Conservation (phyloP, 2,329 filamentous ascomycete species). For the Annulohypoxylon truncatum region DNA sequence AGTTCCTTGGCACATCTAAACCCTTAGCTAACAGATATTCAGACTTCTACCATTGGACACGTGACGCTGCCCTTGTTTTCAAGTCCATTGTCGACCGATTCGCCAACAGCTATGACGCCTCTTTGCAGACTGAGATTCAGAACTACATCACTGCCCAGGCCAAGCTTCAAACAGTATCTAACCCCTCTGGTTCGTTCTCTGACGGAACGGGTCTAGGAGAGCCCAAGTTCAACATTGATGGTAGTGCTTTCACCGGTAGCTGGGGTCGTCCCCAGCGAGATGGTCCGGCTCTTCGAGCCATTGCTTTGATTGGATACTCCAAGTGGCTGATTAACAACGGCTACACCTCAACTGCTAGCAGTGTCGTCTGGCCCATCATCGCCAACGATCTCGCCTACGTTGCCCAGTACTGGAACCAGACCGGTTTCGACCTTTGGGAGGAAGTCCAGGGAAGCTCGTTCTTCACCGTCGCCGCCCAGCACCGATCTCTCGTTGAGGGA, state of each 20-base stretch:
- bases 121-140: conserved; percentile 70
- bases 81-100: conserved; percentile 77
- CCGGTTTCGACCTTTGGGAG: conserved; percentile 84
- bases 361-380: conserved; percentile 77
- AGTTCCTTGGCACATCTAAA: neutral
- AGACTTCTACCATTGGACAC: conserved; percentile 85
- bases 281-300: conserved; percentile 81
- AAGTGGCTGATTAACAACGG: conserved; percentile 77
- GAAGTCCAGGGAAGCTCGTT: conserved; percentile 82
- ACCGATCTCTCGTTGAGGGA: conserved; percentile 77
- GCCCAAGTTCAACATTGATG: conserved; percentile 77
- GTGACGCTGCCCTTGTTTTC: conserved; percentile 77
- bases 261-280: conserved; percentile 87
- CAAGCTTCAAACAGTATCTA: conserved; percentile 72
- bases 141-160: conserved; percentile 77
- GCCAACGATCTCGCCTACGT: conserved; percentile 82
- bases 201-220: conserved; percentile 72
- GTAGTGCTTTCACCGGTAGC: conserved; percentile 70
- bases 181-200: conserved; percentile 72
- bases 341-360: conserved; percentile 65
- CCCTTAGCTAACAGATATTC: conserved; percentile 26
- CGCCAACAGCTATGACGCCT: conserved; percentile 65
- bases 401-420: conserved; percentile 75
- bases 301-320: conserved; percentile 76
- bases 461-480: conserved; percentile 78